Evolutionary conservation across 1,139 yeast genomes (phyloP), one percentile per base, ranked within the genome.

Genomic region (Eremothecium cymbalariae): DNA sequence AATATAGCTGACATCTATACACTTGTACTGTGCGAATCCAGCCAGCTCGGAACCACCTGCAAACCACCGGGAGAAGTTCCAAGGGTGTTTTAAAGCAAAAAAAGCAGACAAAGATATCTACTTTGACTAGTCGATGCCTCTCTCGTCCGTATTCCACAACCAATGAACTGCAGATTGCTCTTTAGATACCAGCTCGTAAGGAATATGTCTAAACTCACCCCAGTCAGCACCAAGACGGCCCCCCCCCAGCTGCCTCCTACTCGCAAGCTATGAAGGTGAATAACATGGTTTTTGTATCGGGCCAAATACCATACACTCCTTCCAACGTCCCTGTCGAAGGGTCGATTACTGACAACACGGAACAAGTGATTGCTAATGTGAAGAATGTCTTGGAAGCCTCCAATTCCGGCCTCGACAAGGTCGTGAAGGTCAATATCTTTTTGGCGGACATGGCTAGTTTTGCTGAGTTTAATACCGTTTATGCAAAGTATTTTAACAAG

Each of bases 231-330:
- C 38, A 68, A 75, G 43, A 70, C 69, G 48, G 95, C 95, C 23
- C 96, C 97, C 85, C 94, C 42, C 94, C 96, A 45, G 95, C 95
- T 33, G 96, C 95, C 37, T 76, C 94, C 13, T 88, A 88, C 64
- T 82, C 94, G 28, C 96, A 86, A 61, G 96, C 96, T 33, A 73
- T 86, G 62, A 86, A 82, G 66, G 90, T 77, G 44, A 79, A 80
- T 57, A 86, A 86, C 39, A 77, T 85, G 60, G 64, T 90, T 58
- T 90, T 82, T 60, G 88, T 90, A 41, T 85, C 96, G 31, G 98
- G 98, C 37, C 98, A 90, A 65, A 78, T 90, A 43, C 97, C 97
- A 41, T 75, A 77, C 67, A 84, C 93, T 32, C 71, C 90, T 30
- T 90, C 80, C 11, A 81, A 80, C 59, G 77, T 79, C 62, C 80